A percentile compares a stretch with the other conserved stretches of the same genome.
Evolutionary conservation across 768 basidiomycete genomes (phyloP).

Genomic region (Gautieria morchelliformis): DNA sequence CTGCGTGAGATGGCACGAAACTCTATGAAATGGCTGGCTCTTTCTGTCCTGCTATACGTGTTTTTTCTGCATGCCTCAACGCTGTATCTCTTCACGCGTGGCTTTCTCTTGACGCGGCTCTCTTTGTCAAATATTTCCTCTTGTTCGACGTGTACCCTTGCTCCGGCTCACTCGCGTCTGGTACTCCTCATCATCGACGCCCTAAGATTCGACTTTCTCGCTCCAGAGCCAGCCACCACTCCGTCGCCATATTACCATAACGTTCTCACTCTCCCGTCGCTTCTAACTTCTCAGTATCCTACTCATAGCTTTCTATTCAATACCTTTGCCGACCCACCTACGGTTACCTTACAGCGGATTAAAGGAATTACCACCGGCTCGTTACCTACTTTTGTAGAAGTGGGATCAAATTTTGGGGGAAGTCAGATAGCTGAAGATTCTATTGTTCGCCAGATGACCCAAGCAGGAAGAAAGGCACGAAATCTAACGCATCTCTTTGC

Average conservation of each 20-base stretch:
- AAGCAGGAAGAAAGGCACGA: slow-evolving; percentile 49
- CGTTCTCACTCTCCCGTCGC: slow-evolving; percentile 67
- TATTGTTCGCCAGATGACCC: slow-evolving; percentile 59
- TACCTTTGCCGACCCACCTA: slow-evolving; percentile 88
- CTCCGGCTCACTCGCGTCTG: slow-evolving; percentile 67
- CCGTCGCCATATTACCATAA: slow-evolving; percentile 75
- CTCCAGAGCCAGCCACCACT: slow-evolving; percentile 49
- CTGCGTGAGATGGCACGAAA: neutral
- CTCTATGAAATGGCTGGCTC: neutral
- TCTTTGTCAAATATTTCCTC: slow-evolving; percentile 50
- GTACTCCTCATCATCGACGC: slow-evolving; percentile 87
- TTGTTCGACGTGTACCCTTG: slow-evolving; percentile 38
- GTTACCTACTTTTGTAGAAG: slow-evolving; percentile 89
- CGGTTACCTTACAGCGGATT: slow-evolving; percentile 87
- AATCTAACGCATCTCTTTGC: neutral
- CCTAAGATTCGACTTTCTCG: slow-evolving; percentile 87
- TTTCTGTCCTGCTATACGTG: slow-evolving; percentile 26
- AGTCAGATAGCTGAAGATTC: slow-evolving; percentile 85
- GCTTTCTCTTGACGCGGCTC: slow-evolving; percentile 79
- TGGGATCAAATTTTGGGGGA: slow-evolving; percentile 88
- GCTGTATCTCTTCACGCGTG: slow-evolving; percentile 83
- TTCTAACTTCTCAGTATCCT: slow-evolving; percentile 57
- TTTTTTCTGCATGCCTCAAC: slow-evolving; percentile 62
- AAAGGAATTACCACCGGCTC: slow-evolving; percentile 95
- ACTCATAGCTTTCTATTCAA: slow-evolving; percentile 79